Base-by-base conservation (phyloP, 2,329 filamentous ascomycete genomes). In the Clarireedia monteithiana region DNA sequence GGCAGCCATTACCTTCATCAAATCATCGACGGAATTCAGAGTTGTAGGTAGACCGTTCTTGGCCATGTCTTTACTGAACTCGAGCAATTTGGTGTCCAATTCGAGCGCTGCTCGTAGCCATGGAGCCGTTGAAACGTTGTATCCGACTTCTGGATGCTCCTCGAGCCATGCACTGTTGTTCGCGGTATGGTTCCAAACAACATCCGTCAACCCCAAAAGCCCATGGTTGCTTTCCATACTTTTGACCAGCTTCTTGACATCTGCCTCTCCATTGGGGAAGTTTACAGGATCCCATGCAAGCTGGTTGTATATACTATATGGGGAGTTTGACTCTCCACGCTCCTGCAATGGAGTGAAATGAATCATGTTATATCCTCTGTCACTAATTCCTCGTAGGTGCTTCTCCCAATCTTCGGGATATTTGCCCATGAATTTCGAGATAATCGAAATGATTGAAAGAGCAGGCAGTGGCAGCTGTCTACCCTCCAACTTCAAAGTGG, bases 381-480 rank as follows among this genome's bases (percentile, higher is more conserved):
- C 83, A 69, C 89, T 88, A 69, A 99, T 96, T 27, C 94, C 91
- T 56, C 81, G 80, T 56, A 99, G 75, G 70, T 97, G 92, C 51
- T 83, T 86, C 69, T 96, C 84, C 91, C 92, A 99, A 66, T 96
- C 89, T 15, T 78, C 78, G 0, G 92, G 90, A 68, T 94, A 96
- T 67, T 86, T 85, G 60, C 94, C 94, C 89, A 99, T 95, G 74
- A 96, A 96, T 73, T 99, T 99, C 69, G 92, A 96, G 60, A 99
- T 89, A 55, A 92, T 80, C 10, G 94, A 97, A 73, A 96, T 95
- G 62, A 96, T 81, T 14, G 90, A 95, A 50, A 99, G 77, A 1
- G 92, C 89, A 63, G 94, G 85, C 64, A 97, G 77, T 1, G 94
- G 91, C 64, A 99, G 73, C 9, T 83, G 81, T 48, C 83, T 77